These are phyloP conservation scores for Coffea humblotiana DNA, from an alignment of 305 asterid genomes.

Conservation along the genomic window DNA sequence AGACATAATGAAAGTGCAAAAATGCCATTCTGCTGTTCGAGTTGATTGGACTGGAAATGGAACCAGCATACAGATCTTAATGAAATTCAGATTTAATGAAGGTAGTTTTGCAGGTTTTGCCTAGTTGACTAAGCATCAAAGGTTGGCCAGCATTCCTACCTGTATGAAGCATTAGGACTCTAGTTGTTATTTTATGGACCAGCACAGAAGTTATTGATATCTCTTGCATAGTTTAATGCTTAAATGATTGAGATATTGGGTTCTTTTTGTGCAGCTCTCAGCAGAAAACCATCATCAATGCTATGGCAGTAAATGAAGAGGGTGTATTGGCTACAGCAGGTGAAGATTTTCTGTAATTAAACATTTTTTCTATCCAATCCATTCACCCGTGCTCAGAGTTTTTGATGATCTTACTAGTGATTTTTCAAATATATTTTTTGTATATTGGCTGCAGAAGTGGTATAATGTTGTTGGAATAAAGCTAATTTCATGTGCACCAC, in stretches of 20 bases:
- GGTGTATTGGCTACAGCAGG: conserved; percentile 95
- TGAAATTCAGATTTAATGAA: neutral
- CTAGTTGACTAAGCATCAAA: neutral
- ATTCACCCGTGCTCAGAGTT: neutral
- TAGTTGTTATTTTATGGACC: neutral
- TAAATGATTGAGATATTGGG: neutral
- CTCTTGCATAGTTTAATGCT: neutral
- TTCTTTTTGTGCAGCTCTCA: conserved; percentile 59
- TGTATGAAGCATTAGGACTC: neutral
- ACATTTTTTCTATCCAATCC: neutral
- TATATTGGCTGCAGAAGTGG: neutral
- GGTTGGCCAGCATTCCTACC: neutral
- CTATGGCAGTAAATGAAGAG: conserved; percentile 92
- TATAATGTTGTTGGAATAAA: neutral
- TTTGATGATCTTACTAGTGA: neutral
- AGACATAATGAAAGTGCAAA: neutral
- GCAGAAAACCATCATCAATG: conserved; percentile 90
- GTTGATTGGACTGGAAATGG: neutral
- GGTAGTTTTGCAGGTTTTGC: neutral
- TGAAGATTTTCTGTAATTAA: conserved; percentile 22
- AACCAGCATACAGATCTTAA: neutral
- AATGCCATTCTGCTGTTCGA: neutral
- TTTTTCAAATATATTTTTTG: neutral
- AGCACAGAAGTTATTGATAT: neutral
- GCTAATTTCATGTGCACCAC: neutral